Evolutionary conservation across 345 rosid genomes (phyloP), one percentile per base, ranked within the genome.

Genomic region (Mallotus nudiflorus): DNA sequence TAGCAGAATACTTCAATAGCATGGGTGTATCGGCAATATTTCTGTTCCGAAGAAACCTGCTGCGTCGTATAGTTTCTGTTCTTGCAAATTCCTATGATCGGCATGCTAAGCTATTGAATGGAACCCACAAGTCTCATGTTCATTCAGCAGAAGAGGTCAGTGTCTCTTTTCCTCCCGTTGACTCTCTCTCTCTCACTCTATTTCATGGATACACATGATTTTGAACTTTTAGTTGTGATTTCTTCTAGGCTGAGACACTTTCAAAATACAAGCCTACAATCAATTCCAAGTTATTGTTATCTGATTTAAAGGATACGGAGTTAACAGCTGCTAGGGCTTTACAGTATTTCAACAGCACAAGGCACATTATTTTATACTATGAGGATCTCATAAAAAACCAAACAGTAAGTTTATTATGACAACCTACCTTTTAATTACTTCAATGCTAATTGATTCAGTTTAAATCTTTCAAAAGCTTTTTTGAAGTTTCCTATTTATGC

Each of bases 41-140:
- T 77, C 82, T 95, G 24, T 88, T 95, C 50, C 82, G 99, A 49
- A 86, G 83, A 82, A 92, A 95, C 76, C 82, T 86, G 62, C 68
- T 95, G 64, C 87, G 97, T 22, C 88, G 97, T 62, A 82, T 92
- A 96, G 90, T 95, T 69, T 95, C 99, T 27, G 77, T 89, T 68
- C 75, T 87, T 46, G 93, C 97, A 4, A 95, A 95, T 81, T 89
- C 97, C 64, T 84, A 89, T 77, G 99, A 95, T 56, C 92, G 89
- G 31, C 60, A 80, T 55, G 97, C 97, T 54, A 95, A 90, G 85
- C 75, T 88, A 62, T 81, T 95, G 83, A 92, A 95, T 77, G 99
- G 99, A 62, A 90, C 91, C 64, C 99, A 95, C 74, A 90, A 90
- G 82, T 89, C 99, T 77, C 99, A 95, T 78, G 99, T 95, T 73